Evolutionary conservation across 1,139 yeast species (phyloP), one percentile per base, ranked within the genome.

Genomic region (Sugiyamaella castrensis): DNA sequence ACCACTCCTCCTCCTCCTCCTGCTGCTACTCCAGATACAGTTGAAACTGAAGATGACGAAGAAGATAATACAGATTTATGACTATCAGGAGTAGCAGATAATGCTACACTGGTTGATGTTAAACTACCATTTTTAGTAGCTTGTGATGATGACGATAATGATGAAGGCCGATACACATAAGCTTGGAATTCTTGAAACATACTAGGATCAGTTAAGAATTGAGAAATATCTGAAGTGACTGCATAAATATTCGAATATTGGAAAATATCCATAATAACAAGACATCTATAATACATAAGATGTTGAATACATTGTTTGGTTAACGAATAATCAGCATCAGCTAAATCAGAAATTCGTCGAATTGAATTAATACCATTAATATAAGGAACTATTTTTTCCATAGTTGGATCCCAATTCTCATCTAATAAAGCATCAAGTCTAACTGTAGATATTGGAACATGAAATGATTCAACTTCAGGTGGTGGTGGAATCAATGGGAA

Each of bases 371-470:
- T 74, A 1, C 99, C 98, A 62, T 94, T 81, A 40, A 92, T 87
- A 58, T 75, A 85, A 0, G 97, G 96, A 11, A 88, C 70, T 31
- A 92, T 86, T 57, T 85, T 84, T 38, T 88, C 73, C 94, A 92
- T 85, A 2, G 98, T 92, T 1, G 98, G 97, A 64, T 92, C 98
- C 98, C 98, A 92, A 59, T 87, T 86, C 6, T 85, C 85, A 66
- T 92, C 98, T 31, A 87, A 82, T 55, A 92, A 72, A 33, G 79
- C 72, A 35, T 75, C 75, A 33, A 91, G 69, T 48, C 82, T 80
- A 1, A 91, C 95, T 0, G 92, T 84, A 4, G 95, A 79, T 2
- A 89, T 80, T 0, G 98, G 98, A 0, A 92, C 98, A 64, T 92
- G 96, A 60, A 77, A 73, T 33, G 89, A 57, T 64, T 80, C 69